Conservation (phyloP, 164 flowering plant species). For the Berberis thunbergii region DNA sequence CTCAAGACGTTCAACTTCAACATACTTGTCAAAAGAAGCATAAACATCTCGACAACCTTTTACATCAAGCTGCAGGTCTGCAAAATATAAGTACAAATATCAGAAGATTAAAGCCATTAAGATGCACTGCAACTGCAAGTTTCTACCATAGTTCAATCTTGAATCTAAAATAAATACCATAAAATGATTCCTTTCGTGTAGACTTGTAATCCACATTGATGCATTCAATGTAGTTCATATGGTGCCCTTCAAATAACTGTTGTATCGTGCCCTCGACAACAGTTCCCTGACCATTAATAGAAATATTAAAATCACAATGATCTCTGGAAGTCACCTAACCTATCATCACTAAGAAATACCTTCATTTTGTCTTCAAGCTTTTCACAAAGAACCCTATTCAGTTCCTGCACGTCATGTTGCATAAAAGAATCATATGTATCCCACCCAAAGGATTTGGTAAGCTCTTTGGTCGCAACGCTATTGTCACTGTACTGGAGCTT, state of each 20-base stretch:
- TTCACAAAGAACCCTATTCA: conserved; percentile 51
- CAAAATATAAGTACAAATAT: background rate
- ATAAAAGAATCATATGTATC: conserved; percentile 52
- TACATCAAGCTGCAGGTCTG: conserved; percentile 68
- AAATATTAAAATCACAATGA: background rate
- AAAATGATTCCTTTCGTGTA: conserved; percentile 55
- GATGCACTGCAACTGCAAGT: background rate
- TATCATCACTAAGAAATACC: conserved; percentile 18
- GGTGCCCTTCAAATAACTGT: conserved; percentile 65
- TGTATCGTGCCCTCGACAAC: conserved; percentile 80
- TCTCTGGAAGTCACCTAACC: background rate
- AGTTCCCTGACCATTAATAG: conserved; percentile 36
- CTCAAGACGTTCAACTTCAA: conserved; percentile 63
- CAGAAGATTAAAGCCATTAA: background rate
- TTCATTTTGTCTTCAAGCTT: conserved; percentile 68
- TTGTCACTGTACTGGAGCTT: conserved; percentile 61
- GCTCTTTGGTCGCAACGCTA: conserved; percentile 61
- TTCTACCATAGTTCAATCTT: conserved; percentile 1
- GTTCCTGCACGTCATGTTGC: conserved; percentile 62
- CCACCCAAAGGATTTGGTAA: conserved; percentile 71
- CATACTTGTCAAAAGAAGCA: conserved; percentile 72
- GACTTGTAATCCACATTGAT: conserved; percentile 67
- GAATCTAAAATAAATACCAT: conserved; percentile 33
- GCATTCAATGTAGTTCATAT: conserved; percentile 67
- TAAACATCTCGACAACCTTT: conserved; percentile 71